phyloP scores from a whole-genome alignment of 208 protist genomes.

The Trypanosoma caninum region DNA sequence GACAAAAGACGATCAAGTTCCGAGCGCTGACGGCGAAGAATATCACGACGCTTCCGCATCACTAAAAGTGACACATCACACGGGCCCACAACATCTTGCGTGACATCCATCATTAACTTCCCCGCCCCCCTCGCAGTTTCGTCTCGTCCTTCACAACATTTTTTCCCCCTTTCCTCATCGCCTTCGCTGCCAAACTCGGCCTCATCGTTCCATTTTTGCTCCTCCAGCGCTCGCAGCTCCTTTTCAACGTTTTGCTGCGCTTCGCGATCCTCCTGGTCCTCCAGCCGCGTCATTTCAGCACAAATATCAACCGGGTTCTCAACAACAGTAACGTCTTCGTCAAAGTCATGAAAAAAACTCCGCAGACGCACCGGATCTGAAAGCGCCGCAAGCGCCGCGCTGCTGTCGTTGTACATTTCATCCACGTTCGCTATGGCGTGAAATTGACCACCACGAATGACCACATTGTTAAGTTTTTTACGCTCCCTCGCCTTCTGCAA shows the following conservation, averaged over 20 bases:
- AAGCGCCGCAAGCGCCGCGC: slow-evolving; percentile 64
- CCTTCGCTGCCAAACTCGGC: slow-evolving; percentile 37
- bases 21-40: slow-evolving; percentile 32
- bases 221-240: slow-evolving; percentile 51
- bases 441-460: slow-evolving; percentile 95
- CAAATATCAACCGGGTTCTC: slow-evolving; percentile 38
- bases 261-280: slow-evolving; percentile 77
- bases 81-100: slow-evolving; percentile 9
- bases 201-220: slow-evolving; percentile 22
- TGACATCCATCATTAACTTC: not conserved
- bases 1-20: slow-evolving; percentile 58
- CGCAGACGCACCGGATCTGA: slow-evolving; percentile 69
- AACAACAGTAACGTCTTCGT: slow-evolving; percentile 73
- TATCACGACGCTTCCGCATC: slow-evolving; percentile 46
- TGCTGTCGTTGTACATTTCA: slow-evolving; percentile 53
- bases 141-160: not conserved
- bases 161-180: slow-evolving; percentile 16
- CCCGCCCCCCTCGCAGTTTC: not conserved
- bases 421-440: slow-evolving; percentile 67
- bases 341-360: slow-evolving; percentile 86
- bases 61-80: slow-evolving; percentile 23
- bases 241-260: slow-evolving; percentile 56
- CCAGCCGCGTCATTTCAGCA: slow-evolving; percentile 54
- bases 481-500: slow-evolving; percentile 94
- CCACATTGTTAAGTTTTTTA: slow-evolving; percentile 92